Evolutionary conservation across 2,329 filamentous ascomycete genomes (phyloP), one percentile per base, ranked within the genome.

Genomic region (Coniochaeta prunicola): DNA sequence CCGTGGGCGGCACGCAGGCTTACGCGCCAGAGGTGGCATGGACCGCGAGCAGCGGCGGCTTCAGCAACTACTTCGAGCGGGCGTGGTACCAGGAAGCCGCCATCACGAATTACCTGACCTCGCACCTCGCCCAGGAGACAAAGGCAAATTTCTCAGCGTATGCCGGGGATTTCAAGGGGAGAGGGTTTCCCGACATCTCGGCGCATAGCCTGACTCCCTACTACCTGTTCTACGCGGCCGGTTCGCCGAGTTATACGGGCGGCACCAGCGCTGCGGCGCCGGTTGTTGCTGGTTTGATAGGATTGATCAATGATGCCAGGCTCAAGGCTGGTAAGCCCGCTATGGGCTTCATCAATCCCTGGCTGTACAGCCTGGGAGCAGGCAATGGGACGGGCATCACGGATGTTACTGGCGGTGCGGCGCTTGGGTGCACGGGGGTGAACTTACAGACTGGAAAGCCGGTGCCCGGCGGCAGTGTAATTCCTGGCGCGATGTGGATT

Each of bases 121-220:
- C 80, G 34, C 78, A 74, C 53, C 77, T 79, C 56, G 76, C 72
- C 71, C 40, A 28, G 53, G 64, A 31, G 60, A 62, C 28, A 56
- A 63, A 62, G 71, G 38, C 13, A 1, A 62, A 66, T 42, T 60
- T 42, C 33, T 28, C 53, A 13, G 36, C 26, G 21, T 60, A 53
- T 31, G 40, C 59, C 1, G 62, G 62, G 31, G 62, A 61, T 30
- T 59, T 65, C 6, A 42, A 60, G 0, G 86, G 86, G 0, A 78
- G 86, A 59, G 86, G 73, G 0, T 82, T 84, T 61, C 85, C 86
- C 0, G 86, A 89, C 64, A 76, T 88, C 13, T 73, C 85, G 1
- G 83, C 83, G 15, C 57, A 55, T n/a, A 53, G 48, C 12, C 80
- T 2, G 77, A 77, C 21, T 82, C 85, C 70, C 68, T 68, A 70